Conservation (phyloP, 1,284 basidiomycete genomes). For the Polyporus tsugae region DNA sequence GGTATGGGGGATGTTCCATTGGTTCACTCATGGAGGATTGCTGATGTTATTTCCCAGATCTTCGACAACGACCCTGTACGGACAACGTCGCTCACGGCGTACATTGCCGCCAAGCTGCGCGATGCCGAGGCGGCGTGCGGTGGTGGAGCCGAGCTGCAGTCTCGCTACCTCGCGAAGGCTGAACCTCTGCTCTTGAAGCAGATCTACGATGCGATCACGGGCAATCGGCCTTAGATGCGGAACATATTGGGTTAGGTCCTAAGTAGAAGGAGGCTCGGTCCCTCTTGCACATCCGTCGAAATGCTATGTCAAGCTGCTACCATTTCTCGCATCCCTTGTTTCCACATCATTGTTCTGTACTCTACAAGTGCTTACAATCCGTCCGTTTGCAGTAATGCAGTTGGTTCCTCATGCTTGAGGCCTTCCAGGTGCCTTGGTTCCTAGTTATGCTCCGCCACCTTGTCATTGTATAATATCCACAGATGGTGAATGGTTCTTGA, state of each 20-base stretch:
- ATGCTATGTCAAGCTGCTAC: constrained; percentile 5
- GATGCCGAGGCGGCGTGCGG: constrained; percentile 67
- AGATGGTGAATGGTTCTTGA: too few species aligned
- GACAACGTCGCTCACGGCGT: constrained; percentile 64
- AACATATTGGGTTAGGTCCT: background rate
- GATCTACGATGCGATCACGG: constrained; percentile 59
- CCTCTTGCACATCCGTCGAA: constrained; percentile 8
- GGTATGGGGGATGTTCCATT: constrained; percentile 50
- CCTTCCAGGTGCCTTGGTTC: background rate
- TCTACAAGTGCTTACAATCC: constrained; percentile 1
- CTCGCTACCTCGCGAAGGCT: constrained; percentile 65
- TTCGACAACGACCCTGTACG: constrained; percentile 76
- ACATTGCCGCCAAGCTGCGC: constrained; percentile 62
- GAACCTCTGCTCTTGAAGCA: constrained; percentile 77
- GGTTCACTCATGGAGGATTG: background rate
- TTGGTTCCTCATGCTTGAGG: background rate
- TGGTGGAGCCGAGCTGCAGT: constrained; percentile 64
- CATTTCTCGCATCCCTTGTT: background rate
- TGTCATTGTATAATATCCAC: too few species aligned
- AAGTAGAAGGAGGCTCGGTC: background rate
- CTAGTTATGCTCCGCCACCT: too few species aligned
- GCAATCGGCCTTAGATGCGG: constrained; percentile 19
- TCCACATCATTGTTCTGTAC: background rate
- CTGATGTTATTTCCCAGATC: constrained; percentile 50
- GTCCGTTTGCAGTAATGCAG: background rate